Base-by-base conservation (phyloP, 1,284 basidiomycete genomes). In the Leccinum variabile region DNA sequence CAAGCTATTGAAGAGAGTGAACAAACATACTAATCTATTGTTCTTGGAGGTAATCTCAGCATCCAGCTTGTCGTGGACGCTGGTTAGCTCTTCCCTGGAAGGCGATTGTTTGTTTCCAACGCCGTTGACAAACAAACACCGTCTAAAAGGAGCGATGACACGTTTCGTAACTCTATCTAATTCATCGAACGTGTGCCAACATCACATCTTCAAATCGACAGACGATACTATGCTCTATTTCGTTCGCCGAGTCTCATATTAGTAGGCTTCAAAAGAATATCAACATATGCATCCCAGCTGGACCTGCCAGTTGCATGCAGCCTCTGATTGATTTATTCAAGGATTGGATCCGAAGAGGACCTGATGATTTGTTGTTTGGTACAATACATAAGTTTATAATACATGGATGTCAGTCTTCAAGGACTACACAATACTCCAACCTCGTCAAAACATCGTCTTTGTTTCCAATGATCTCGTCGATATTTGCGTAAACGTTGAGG, bases 401-500 rank as follows among this genome's bases (percentile, higher is more conserved):
- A 25, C 50, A 35, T 18, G 8, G 10, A 8, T 5, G 22, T 32
- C 4, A 11, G 6, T n/a, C 22, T 18, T 33, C 3, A 33, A 61
- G 14, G 9, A 39, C 44, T 64, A 71, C 44, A 69, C 5, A 30
- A 30, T 72, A 72, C 22, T 63, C 61, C 39, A 65, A 7, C 50
- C 18, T 66, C 10, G 13, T 54, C 59, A 73, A 60, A 13, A 76
- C 57, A 3, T 76, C 70, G n/a, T 83, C 79, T 44, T 71, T 78
- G 63, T 80, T 81, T 16, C 83, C 83, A 60, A 79, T 79, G 59
- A 87, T 75, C 28, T 85, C 82, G 30, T 69, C 74, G 56, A 88
- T 61, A 54, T 72, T 79, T 44, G 66, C 71, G 63, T 79, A 84
- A 22, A 85, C 86, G 16, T 77, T 67, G 30, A 85, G 73, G 3